Base-by-base conservation (phyloP, 257 asterid species). In the Nicotiana attenuata region DNA sequence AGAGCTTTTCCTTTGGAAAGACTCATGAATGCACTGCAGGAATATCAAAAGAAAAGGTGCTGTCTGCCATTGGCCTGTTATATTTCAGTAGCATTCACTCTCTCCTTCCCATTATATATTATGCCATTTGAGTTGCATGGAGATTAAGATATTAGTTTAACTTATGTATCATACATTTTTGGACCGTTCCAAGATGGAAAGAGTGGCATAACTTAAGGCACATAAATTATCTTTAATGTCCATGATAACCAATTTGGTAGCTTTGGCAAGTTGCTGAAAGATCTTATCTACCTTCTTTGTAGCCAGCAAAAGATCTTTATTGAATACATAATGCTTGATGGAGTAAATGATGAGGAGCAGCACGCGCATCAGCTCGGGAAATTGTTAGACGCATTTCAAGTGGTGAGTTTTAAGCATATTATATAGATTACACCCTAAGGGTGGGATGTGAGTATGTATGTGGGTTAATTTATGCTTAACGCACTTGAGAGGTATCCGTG, bases 281-380 rank as follows among this genome's bases (percentile, higher is more conserved):
- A 73, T 86, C 87, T 85, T 85, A 87, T 86, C 86, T 65, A 22
- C 77, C 80, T 71, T 85, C 65, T 81, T 65, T 89, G 82, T 84
- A 96, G 99, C 90, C 98, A 89, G 92, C 97, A 94, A 76, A 96
- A 93, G 81, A 94, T 96, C 80, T 90, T 96, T 82, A 96, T 96
- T 1, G 99, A 96, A 90, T 96, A 94, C 91, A 96, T 96, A 83
- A 96, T 96, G 98, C 99, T 96, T 71, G 97, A 96, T 67, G 97
- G 94, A 26, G 91, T 94, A 85, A 96, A 96, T 65, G 99, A 96
- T 82, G 97, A 85, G 83, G 97, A 92, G 88, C 89, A 91, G 89
- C 99, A 92, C 1, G 98, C 98, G 1, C 97, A 94, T 90, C 96
- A 87, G 92, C 97, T 96, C 83, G 99, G 97, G 82, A 87, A 92